Base-by-base conservation (phyloP, 75 land plant genomes). In the Cunninghamia lanceolata region DNA sequence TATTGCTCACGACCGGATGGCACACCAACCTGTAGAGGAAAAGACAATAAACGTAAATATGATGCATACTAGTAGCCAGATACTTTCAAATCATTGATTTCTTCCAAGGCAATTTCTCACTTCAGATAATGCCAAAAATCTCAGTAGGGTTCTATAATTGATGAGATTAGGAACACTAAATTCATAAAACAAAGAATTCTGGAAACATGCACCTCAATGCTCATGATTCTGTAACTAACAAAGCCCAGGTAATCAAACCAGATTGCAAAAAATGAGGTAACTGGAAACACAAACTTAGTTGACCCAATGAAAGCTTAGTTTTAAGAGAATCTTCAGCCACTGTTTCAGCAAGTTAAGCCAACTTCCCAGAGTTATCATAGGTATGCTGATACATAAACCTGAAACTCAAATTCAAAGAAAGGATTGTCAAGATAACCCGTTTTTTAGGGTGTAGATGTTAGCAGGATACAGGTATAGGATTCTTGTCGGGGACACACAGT, bases 21-120 rank as follows among this genome's bases (percentile, higher is more conserved):
- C 68, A 94, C 84, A 21, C 98, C 98, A 52, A 96, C 89, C 95
- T 96, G n/a, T n/a, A n/a, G n/a, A n/a, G n/a, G n/a, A n/a, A n/a
- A n/a, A n/a, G n/a, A n/a, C n/a, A n/a, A 17, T 3, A 40, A n/a
- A 28, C 46, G 16, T 13, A 9, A 50, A 50, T 50, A 25, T n/a
- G 28, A 66, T 66, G 30, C 30, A 14, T 32, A 73, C 0, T 32
- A 73, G 5, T 15, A 73, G 35, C 32, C 14, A 73, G 38, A 73
- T 14, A 5, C 38, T 73, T 10, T 34, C 14, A 34, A 73, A 73
- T 0, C 75, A 70, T 10, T 11, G 11, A 70, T 70, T 70, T 70
- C 75, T 73, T 73, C 32, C 15, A 73, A 73, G 36, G 35, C 4
- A 32, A 73, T 73, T 35, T 32, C 2, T 10, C 75, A 73, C 75